Percentiles rank a stretch among this genome's conserved stretches.
These are phyloP conservation scores for Berberis vulgaris DNA, from an alignment of 164 flowering plant genomes.

Conservation along the genomic window DNA sequence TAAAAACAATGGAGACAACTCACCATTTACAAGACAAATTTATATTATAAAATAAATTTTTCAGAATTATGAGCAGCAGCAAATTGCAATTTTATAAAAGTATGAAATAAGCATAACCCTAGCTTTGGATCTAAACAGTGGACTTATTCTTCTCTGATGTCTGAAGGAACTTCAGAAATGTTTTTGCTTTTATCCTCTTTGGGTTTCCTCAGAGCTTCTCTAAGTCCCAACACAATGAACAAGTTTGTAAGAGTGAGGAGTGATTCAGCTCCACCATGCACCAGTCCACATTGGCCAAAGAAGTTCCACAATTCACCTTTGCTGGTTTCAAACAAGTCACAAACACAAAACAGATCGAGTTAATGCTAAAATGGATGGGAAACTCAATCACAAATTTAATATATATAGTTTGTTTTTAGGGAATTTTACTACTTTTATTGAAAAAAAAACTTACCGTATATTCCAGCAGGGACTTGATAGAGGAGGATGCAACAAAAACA, in stretches of 20 bases:
- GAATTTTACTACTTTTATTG: background rate
- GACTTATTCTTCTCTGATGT: conserved; percentile 13
- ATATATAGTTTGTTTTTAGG: background rate
- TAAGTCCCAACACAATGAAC: conserved; percentile 78
- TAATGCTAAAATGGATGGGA: no score
- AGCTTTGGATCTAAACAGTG: conserved; percentile 1
- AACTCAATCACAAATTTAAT: background rate
- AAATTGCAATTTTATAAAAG: background rate
- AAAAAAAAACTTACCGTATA: conserved; percentile 56
- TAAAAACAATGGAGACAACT: no score
- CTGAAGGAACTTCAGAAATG: conserved; percentile 16
- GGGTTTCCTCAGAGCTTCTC: conserved; percentile 54
- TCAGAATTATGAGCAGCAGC: background rate
- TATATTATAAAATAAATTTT: background rate
- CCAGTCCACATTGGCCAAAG: conserved; percentile 93
- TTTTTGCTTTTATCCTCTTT: conserved; percentile 17
- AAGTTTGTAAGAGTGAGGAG: conserved; percentile 82
- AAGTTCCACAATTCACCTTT: conserved; percentile 90
- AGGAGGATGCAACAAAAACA: conserved; percentile 5
- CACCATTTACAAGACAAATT: background rate
- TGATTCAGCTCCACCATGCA: conserved; percentile 90
- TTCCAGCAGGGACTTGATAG: conserved; percentile 85
- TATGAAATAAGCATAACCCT: background rate
- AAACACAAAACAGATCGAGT: background rate
- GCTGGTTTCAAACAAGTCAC: conserved; percentile 36